Conservation (phyloP, 1,284 basidiomycete species). For the Taiwanofungus camphoratus region DNA sequence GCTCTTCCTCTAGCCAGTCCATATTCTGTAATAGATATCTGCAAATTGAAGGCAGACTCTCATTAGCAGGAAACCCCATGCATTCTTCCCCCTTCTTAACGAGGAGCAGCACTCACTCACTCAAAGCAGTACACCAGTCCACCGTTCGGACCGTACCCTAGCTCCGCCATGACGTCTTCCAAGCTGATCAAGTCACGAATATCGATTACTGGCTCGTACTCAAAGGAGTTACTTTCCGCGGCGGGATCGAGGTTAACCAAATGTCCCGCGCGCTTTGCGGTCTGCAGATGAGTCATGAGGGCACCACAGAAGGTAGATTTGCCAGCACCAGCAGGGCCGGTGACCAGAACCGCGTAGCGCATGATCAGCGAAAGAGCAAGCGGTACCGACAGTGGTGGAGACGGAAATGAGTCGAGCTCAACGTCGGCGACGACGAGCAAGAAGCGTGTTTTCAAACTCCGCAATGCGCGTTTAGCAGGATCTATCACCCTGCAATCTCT, state of each 20-base stretch:
- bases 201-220: slow-evolving; percentile 91
- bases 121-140: slow-evolving; percentile 99
- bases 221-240: slow-evolving; percentile 81
- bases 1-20: slow-evolving; percentile 98
- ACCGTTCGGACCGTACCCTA: slow-evolving; percentile 95
- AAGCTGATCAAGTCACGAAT: slow-evolving; percentile 92
- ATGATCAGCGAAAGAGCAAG: too few species aligned
- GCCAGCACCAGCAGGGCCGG: slow-evolving; percentile 94
- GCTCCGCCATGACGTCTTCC: slow-evolving; percentile 95
- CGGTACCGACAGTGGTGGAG: too few species aligned
- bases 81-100: too few species aligned
- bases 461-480: neutral
- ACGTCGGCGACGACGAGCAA: slow-evolving; percentile 2
- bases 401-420: slow-evolving; percentile 5
- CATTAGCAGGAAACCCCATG: slow-evolving; percentile 2
- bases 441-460: slow-evolving; percentile 1
- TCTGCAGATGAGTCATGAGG: slow-evolving; percentile 86
- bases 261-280: slow-evolving; percentile 81
- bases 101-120: slow-evolving; percentile 62
- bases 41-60: neutral
- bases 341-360: slow-evolving; percentile 87
- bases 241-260: slow-evolving; percentile 98
- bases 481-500: neutral
- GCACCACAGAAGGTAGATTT: slow-evolving; percentile 94
- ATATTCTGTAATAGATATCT: slow-evolving; percentile 96